Evolutionary conservation across 164 flowering plant genomes (phyloP).

Genomic region (Magnolia officinalis): DNA sequence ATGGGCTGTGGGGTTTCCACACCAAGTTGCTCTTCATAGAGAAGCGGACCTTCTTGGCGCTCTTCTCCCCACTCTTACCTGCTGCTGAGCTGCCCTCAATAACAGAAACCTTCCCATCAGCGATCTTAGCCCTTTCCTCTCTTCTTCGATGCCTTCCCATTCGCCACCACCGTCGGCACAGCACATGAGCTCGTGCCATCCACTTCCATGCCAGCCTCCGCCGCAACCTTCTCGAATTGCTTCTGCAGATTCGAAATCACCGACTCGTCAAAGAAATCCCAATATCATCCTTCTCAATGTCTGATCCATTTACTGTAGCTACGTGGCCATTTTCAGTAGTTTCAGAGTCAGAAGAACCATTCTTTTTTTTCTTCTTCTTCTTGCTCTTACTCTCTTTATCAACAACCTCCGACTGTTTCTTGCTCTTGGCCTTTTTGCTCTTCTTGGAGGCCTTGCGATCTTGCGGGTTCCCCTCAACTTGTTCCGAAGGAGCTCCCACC

Average conservation of each 20-base stretch:
- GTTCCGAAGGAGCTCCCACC: neutral
- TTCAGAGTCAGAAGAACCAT: constrained; percentile 5
- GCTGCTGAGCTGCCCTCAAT: constrained; percentile 19
- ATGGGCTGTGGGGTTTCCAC: constrained; percentile 84
- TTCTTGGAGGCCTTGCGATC: neutral
- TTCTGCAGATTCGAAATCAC: constrained; percentile 68
- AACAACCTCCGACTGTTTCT: constrained; percentile 6
- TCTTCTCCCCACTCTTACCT: constrained; percentile 46
- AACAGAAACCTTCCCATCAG: constrained; percentile 16
- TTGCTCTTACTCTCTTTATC: constrained; percentile 30
- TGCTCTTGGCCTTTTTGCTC: constrained; percentile 7
- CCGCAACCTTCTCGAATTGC: constrained; percentile 90
- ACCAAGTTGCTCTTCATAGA: constrained; percentile 80
- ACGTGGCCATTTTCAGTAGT: constrained; percentile 12
- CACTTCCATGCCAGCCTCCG: constrained; percentile 55
- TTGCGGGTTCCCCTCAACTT: neutral
- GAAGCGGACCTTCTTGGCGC: constrained; percentile 77
- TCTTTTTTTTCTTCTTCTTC: constrained; percentile 32
- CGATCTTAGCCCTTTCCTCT: constrained; percentile 33
- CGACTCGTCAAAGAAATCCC: constrained; percentile 35
- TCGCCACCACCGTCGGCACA: constrained; percentile 8
- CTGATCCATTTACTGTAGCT: constrained; percentile 7
- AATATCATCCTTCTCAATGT: constrained; percentile 16
- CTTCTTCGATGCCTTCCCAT: constrained; percentile 9
- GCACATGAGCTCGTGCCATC: constrained; percentile 29